Evolutionary conservation across 768 basidiomycete genomes (phyloP), one percentile per base, ranked within the genome.

Genomic region (Auricularia cornea): DNA sequence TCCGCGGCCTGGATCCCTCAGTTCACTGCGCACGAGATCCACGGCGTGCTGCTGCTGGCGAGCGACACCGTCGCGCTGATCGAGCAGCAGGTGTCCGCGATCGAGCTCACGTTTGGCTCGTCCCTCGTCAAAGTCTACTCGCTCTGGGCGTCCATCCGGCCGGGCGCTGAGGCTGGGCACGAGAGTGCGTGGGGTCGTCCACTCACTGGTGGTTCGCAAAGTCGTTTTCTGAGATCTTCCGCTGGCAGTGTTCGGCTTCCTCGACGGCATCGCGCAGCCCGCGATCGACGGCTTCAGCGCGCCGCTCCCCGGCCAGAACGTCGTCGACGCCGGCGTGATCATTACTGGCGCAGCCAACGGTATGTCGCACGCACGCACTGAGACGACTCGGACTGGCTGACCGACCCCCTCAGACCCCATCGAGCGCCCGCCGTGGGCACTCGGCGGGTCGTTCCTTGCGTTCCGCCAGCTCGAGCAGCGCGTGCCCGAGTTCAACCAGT

Each of bases 361-460:
- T 56, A 31, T 26, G 23, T 31, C n/a, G n/a, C n/a, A n/a, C n/a
- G n/a, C n/a, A n/a, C n/a, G n/a, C n/a, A n/a, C n/a, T n/a, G n/a
- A n/a, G n/a, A n/a, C n/a, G n/a, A n/a, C n/a, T n/a, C n/a, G n/a
- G n/a, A n/a, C n/a, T n/a, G n/a, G n/a, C n/a, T n/a, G n/a, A n/a
- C n/a, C n/a, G n/a, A n/a, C n/a, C n/a, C n/a, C n/a, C n/a, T 28
- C 67, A 16, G 56, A 56, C 38, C 20, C 64, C 38, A 31, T 57
- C 54, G 28, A 5, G 16, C 74, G 80, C 71, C 72, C 72, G 3
- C 20, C 62, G 3, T 63, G 62, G 62, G 32, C 57, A 10, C 40
- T 32, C 20, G 62, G 52, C 23, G 62, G 62, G 4, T 63, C 62
- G 16, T 63, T 63, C 62, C 38, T 63, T 18, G 62, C 59, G 23